phyloP scores from a whole-genome alignment of 257 asterid genomes.

The Gardenia jasminoides region DNA sequence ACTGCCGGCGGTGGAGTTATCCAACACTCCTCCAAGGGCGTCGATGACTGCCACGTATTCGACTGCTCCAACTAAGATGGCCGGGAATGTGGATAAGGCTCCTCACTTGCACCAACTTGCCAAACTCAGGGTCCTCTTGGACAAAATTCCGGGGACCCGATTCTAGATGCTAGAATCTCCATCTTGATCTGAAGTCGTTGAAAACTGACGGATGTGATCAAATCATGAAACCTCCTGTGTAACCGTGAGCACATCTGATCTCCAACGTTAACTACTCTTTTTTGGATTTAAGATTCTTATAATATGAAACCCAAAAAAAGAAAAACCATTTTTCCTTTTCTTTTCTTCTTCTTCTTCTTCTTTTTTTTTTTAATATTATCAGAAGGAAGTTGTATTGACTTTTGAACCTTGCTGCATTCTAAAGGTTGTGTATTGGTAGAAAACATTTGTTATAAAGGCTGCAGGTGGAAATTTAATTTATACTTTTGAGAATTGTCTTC shows the following conservation, averaged over 20 bases:
- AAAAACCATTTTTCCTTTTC: no score
- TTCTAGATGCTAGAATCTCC: conserved; percentile 11
- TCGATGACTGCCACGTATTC: conserved; percentile 43
- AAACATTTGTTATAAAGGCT: not conserved
- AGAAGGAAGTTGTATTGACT: no score
- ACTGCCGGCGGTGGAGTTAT: conserved; percentile 28
- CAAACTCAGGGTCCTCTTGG: conserved; percentile 18
- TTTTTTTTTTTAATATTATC: no score
- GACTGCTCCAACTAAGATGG: not conserved
- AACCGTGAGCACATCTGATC: not conserved
- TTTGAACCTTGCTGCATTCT: no score
- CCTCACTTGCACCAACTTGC: conserved; percentile 14
- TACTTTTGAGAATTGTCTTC: not conserved
- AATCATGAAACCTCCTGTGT: not conserved
- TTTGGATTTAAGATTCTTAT: no score
- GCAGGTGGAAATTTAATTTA: not conserved
- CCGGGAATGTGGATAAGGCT: conserved; percentile 41
- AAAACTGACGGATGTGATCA: not conserved
- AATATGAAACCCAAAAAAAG: no score
- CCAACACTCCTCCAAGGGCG: not conserved
- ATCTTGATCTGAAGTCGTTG: not conserved
- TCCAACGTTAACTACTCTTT: not conserved
- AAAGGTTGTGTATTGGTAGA: not conserved
- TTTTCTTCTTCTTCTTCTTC: no score
- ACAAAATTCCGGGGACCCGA: not conserved